Percentiles rank a stretch among this genome's conserved stretches.
Evolutionary conservation across 345 rosid genomes (phyloP).

Genomic region (Abelmoschus esculentus): DNA sequence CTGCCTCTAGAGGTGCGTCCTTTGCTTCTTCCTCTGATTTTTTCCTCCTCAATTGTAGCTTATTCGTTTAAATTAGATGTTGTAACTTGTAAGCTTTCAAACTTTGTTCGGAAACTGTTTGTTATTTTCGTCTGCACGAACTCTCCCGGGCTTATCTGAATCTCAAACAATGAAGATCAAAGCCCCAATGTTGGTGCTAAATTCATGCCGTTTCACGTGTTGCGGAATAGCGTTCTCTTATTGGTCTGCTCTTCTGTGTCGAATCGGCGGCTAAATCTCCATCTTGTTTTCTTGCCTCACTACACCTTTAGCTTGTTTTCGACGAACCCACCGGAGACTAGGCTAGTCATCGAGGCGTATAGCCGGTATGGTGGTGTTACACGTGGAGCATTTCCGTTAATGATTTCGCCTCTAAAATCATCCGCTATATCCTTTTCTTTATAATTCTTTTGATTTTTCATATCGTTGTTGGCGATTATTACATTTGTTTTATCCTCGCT

Average conservation of each 20-base stretch:
- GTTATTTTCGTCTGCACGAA: not conserved
- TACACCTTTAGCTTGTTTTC: slow-evolving; percentile 53
- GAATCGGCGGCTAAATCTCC: slow-evolving; percentile 42
- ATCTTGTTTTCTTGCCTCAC: slow-evolving; percentile 37
- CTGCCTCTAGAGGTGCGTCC: not conserved
- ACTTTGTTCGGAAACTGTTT: too few relatives aligned
- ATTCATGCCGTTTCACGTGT: slow-evolving; percentile 48
- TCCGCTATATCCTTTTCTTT: slow-evolving; percentile 13
- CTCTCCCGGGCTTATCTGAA: slow-evolving; percentile 57
- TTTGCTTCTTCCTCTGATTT: not conserved
- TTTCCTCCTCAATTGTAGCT: not conserved
- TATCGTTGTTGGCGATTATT: slow-evolving; percentile 35
- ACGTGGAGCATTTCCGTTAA: slow-evolving; percentile 33
- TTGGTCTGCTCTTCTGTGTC: slow-evolving; percentile 43
- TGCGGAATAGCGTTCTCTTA: slow-evolving; percentile 40
- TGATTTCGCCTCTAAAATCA: slow-evolving; percentile 40
- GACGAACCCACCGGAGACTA: slow-evolving; percentile 17
- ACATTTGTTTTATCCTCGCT: slow-evolving; percentile 20
- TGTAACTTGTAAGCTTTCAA: not conserved
- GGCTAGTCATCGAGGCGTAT: slow-evolving; percentile 49
- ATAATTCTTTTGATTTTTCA: slow-evolving; percentile 13
- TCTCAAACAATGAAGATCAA: slow-evolving; percentile 25
- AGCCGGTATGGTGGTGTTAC: slow-evolving; percentile 25
- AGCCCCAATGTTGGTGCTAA: slow-evolving; percentile 65
- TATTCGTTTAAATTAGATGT: not conserved